Base-by-base conservation (phyloP, 2,329 filamentous ascomycete species). In the Cryoendolithus antarcticus region DNA sequence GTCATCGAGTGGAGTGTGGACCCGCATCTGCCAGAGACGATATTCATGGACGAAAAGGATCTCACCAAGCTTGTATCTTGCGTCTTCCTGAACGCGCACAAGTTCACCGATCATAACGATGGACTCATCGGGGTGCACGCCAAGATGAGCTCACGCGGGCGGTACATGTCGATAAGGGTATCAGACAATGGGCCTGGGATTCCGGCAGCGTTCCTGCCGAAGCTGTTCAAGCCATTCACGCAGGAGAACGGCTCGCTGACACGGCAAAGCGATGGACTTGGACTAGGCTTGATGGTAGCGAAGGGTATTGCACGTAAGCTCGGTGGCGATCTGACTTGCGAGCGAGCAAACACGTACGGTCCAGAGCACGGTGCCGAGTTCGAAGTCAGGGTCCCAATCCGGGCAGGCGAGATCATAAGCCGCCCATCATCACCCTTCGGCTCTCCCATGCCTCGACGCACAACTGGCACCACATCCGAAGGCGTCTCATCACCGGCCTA, bases 151-250 rank as follows among this genome's bases (percentile, higher is more conserved):
- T 41, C 49, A 15, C 43, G 47, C 10, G 53, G 58, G 4, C 67
- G 70, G 28, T 72, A 74, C 51, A 65, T 82, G 32, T 63, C 76
- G 33, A 73, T 82, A 51, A 72, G 66, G 44, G 68, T 83, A 40
- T 64, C 66, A 10, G 80, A 84, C 56, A 80, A 77, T 11, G 80
- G 80, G 6, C 72, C 74, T 35, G 80, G 80, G 3, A 84, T 84
- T 34, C 75, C 77, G 0, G 68, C 72, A 35, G 74, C 72, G 9
- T 83, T 82, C 50, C 59, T 80, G 36, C 74, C 75, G 0, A 72
- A 74, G 39, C 63, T 84, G 1, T 84, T 83, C 62, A 78, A 78
- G 47, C 73, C 80, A 1, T 83, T 82, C 55, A 75, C 78, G 15
- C 70, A 78, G 44, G 74, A 81, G 57, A 78, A 84, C 54, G 70